phyloP scores from a whole-genome alignment of 2,329 filamentous ascomycete genomes.

The Aspergillus pseudoviridinutans region DNA sequence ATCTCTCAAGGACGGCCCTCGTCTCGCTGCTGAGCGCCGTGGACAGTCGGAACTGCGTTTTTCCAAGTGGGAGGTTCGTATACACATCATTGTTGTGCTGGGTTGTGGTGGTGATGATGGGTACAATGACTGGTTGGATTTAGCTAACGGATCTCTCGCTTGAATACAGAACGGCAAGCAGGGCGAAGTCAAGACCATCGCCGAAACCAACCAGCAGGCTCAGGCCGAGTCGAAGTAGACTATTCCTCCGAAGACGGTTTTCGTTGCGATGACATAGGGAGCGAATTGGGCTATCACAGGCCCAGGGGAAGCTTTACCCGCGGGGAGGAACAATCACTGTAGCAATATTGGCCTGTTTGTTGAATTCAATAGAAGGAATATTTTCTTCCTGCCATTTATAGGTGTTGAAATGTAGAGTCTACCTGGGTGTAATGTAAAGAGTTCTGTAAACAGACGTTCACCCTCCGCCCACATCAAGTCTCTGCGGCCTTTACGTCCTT shows the following conservation, averaged over 20 bases:
- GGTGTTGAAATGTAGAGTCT: neutral
- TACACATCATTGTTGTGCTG: constrained; percentile 7
- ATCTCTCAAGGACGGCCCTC: constrained; percentile 93
- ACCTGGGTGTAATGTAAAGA: neutral
- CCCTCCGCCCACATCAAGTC: neutral
- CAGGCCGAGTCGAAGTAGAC: constrained; percentile 41
- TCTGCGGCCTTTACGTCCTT: neutral
- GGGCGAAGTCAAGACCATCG: constrained; percentile 74
- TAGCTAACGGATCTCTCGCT: constrained; percentile 28
- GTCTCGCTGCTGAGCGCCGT: constrained; percentile 81
- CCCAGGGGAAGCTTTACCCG: constrained; percentile 16
- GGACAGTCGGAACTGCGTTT: constrained; percentile 87
- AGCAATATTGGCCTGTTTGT: constrained; percentile 34
- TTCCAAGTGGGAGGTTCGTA: constrained; percentile 90
- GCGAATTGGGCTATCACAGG: constrained; percentile 11
- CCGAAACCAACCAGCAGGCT: constrained; percentile 48
- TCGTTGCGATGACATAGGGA: constrained; percentile 18
- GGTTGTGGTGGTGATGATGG: neutral
- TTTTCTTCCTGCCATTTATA: constrained; percentile 12
- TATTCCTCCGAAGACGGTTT: constrained; percentile 12
- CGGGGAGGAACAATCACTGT: constrained; percentile 30
- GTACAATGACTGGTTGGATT: constrained; percentile 5
- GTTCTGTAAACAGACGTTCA: neutral
- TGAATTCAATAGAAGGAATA: constrained; percentile 27
- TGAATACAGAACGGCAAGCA: constrained; percentile 84